Evolutionary conservation across 2,329 filamentous ascomycete species (phyloP), one percentile per base, ranked within the genome.

Genomic region (Colletotrichum graminicola): DNA sequence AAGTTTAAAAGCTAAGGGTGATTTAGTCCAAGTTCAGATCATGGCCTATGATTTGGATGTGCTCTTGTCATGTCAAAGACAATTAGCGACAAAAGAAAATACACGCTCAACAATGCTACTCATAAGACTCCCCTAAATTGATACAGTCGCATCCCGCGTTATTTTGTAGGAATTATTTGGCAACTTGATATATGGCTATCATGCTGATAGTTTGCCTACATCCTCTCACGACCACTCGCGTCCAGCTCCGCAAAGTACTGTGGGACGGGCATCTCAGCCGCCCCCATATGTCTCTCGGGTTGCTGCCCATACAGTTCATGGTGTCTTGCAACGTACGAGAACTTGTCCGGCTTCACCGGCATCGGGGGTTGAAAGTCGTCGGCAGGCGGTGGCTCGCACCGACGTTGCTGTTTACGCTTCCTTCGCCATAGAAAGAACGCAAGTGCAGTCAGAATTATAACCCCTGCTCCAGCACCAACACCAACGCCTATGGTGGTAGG

Each of bases 211-310:
- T 21, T 54, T 54, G 10, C 18, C 51, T 54, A 54, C 16, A 5
- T n/a, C 10, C 4, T 54, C 4, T 34, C 51, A 14, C 18, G 29
- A 12, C 29, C 16, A 7, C 11, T 34, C 10, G 29, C 61, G 16
- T 63, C 49, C 5, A 63, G 49, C 36, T 54, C 61, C n/a, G 61
- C 61, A 23, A 41, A 43, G 49, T 23, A 23, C 14, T 43, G 61
- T 10, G 61, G 36, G 6, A 18, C 49, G 11, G 36, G 49, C 49
- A 55, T 41, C 36, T 55, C 36, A 4, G 11, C 23, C 49, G 18
- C 14, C 26, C 21, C 14, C 10, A 12, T 18, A 12, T 23, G 16
- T 7, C 34, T 32, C 7, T 23, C 49, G 6, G 41, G 23, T 16
- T 43, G 34, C 6, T 55, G 36, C n/a, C 23, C 36, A 18, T 34